Conservation (phyloP, 2,329 filamentous ascomycete species). For the Aspergillus phoenicis region DNA sequence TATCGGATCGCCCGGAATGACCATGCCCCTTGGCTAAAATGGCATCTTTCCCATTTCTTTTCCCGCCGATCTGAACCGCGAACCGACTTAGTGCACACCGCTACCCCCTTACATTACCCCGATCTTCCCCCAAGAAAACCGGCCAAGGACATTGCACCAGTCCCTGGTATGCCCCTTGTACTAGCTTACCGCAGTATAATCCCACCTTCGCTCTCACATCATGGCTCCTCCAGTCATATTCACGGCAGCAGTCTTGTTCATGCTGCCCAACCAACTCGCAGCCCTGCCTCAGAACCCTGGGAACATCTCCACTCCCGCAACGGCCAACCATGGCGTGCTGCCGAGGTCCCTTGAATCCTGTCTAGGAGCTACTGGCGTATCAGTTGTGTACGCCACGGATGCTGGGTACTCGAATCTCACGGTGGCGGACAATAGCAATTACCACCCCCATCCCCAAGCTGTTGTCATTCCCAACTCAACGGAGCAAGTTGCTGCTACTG, state of each 20-base stretch:
- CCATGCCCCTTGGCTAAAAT: neutral
- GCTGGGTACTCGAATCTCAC: neutral
- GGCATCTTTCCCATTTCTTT: neutral
- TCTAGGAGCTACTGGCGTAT: neutral
- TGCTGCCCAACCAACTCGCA: neutral
- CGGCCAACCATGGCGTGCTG: neutral
- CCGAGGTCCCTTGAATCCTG: neutral
- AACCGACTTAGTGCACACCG: neutral
- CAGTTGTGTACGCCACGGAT: neutral
- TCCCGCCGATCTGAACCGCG: neutral
- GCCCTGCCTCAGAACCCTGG: neutral
- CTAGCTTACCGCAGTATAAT: neutral
- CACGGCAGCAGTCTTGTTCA: neutral
- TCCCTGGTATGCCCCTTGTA: neutral
- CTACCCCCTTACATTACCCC: neutral
- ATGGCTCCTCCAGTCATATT: neutral
- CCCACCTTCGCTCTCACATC: neutral
- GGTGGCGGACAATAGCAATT: slow-evolving; percentile 9
- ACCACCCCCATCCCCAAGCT: slow-evolving; percentile 3
- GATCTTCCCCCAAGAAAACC: neutral
- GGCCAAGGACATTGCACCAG: neutral
- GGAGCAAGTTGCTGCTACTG: slow-evolving; percentile 7
- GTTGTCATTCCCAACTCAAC: slow-evolving; percentile 8
- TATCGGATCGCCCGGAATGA: neutral
- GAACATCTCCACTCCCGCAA: neutral